A percentile compares a stretch with the other conserved stretches of the same genome.
Evolutionary conservation across 768 basidiomycete species (phyloP).

Genomic region (Panus rudis): DNA sequence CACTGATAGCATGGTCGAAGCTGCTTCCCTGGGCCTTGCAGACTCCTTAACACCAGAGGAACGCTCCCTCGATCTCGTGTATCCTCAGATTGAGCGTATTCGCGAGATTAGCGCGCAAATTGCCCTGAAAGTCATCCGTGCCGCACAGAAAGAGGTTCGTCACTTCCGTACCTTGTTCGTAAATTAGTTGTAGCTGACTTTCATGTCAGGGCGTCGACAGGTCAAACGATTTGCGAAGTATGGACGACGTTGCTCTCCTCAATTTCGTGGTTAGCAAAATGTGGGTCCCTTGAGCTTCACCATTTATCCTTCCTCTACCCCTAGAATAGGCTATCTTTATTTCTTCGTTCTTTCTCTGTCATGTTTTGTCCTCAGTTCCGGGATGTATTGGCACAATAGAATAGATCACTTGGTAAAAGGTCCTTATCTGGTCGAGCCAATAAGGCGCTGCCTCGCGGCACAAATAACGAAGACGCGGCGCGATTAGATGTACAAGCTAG

Average conservation of each 20-base stretch:
- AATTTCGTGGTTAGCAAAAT: conserved; percentile 55
- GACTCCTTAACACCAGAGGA: conserved; percentile 69
- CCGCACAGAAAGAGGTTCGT: conserved; percentile 70
- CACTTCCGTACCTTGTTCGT: neutral
- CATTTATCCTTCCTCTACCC: neutral
- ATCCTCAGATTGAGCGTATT: conserved; percentile 79
- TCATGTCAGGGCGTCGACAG: conserved; percentile 18
- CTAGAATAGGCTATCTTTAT: neutral
- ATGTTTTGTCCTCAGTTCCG: conserved; percentile 1
- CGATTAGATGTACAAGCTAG: too few species aligned
- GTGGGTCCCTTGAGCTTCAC: conserved; percentile 53
- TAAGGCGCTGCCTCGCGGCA: too few species aligned
- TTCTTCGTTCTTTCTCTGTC: neutral
- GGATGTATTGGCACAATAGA: too few species aligned
- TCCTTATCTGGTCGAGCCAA: too few species aligned
- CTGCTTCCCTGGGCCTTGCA: conserved; percentile 75
- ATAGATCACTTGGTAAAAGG: too few species aligned
- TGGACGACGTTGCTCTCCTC: conserved; percentile 50
- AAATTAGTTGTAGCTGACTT: conserved; percentile 7
- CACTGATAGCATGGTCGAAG: conserved; percentile 86
- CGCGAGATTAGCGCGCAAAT: conserved; percentile 79
- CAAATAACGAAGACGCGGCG: too few species aligned
- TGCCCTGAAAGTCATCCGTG: conserved; percentile 67
- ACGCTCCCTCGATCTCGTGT: conserved; percentile 56
- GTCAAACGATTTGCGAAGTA: conserved; percentile 37